Conservation (phyloP, 352 stramenopile genomes). For the Albugo candida region DNA sequence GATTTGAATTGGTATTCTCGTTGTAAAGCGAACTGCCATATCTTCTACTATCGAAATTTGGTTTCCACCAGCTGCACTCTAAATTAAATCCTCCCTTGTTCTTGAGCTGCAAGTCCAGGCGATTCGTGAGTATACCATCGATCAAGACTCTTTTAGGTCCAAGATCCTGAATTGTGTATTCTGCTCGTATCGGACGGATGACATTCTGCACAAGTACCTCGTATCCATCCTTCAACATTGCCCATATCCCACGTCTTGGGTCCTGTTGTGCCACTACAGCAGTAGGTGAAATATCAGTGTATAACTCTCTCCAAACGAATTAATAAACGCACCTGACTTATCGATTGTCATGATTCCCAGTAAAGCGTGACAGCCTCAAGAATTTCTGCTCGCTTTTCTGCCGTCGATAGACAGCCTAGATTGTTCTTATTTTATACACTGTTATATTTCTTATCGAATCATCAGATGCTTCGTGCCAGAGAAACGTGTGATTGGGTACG, state of each 20-base stretch:
- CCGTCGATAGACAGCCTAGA: no score
- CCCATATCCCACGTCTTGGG: conserved; percentile 51
- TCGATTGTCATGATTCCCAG: no score
- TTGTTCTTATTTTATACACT: no score
- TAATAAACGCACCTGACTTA: no score
- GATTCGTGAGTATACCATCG: conserved; percentile 34
- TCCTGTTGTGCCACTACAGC: conserved; percentile 1
- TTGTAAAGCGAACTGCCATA: conserved; percentile 4
- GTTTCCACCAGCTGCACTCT: conserved; percentile 78
- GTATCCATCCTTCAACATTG: conserved; percentile 68
- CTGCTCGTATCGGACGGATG: conserved; percentile 43
- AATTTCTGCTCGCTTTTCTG: no score
- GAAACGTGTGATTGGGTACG: no score
- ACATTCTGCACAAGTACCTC: conserved; percentile 64
- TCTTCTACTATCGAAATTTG: conserved; percentile 12
- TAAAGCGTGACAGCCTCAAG: no score
- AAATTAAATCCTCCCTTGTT: conserved; percentile 49
- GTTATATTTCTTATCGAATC: no score
- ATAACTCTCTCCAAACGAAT: no score
- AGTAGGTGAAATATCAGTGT: no score
- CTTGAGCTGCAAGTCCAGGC: conserved; percentile 52
- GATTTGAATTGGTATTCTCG: background rate
- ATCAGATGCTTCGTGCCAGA: no score
- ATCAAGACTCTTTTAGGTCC: conserved; percentile 38
- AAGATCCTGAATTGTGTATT: conserved; percentile 41